These are phyloP conservation scores for Coemansia erecta DNA, from an alignment of 192 early-diverging fungal species.

Conservation along the genomic window DNA sequence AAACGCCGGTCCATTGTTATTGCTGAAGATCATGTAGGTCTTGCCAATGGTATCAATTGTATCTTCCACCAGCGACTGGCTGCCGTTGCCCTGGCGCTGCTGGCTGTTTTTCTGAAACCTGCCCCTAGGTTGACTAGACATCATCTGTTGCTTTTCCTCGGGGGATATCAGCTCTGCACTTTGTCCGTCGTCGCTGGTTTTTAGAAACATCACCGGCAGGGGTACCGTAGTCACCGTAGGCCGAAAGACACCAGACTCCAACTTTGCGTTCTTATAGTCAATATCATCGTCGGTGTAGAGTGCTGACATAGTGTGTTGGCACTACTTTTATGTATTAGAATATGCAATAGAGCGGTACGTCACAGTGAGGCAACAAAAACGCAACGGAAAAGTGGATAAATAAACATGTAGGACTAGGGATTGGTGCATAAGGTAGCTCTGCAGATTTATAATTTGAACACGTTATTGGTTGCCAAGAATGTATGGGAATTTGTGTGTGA, in stretches of 20 bases:
- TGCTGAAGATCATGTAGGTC: conserved; percentile 2
- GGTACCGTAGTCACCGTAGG: conserved; percentile 26
- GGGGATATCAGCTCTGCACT: not conserved
- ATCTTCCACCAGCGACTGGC: not conserved
- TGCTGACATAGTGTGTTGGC: conserved; percentile 12
- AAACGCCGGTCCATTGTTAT: conserved; percentile 11
- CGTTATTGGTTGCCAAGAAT: too few relatives aligned
- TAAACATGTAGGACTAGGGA: too few relatives aligned
- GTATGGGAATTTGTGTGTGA: too few relatives aligned
- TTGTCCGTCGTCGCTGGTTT: not conserved
- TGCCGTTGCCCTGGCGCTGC: too few relatives aligned
- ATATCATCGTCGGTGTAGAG: conserved; percentile 39
- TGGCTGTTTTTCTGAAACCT: too few relatives aligned
- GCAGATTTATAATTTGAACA: too few relatives aligned
- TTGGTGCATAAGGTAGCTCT: too few relatives aligned
- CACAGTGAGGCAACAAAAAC: too few relatives aligned
- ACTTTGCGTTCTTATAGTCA: conserved; percentile 17
- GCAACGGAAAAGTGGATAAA: too few relatives aligned
- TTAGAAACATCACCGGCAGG: not conserved
- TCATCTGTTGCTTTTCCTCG: too few relatives aligned
- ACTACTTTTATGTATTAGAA: not conserved
- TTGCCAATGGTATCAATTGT: not conserved
- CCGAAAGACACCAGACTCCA: conserved; percentile 22
- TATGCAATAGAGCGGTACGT: too few relatives aligned
- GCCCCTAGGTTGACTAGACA: too few relatives aligned